Conservation (phyloP, 768 basidiomycete species). For the Tricholoma bakamatsutake region DNA sequence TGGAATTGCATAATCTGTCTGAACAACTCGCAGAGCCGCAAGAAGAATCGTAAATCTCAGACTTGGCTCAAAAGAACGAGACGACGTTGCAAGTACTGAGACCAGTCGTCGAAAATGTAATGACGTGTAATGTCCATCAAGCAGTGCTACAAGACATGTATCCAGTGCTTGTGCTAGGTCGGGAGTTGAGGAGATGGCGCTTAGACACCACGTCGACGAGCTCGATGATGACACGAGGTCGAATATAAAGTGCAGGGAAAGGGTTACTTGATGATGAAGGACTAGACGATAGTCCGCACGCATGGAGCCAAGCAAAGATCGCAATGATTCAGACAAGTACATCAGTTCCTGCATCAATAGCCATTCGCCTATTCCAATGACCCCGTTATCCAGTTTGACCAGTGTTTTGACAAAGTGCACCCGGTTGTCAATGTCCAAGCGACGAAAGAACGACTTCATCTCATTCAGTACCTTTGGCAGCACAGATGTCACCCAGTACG, state of each 20-base stretch:
- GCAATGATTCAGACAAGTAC: slow-evolving; percentile 36
- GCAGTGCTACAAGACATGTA: slow-evolving; percentile 36
- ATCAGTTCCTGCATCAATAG: slow-evolving; percentile 59
- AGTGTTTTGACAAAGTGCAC: slow-evolving; percentile 49
- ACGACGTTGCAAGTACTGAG: slow-evolving; percentile 18
- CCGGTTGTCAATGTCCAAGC: slow-evolving; percentile 52
- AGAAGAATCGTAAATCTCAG: slow-evolving; percentile 28
- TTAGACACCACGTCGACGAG: slow-evolving; percentile 37
- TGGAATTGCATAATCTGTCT: slow-evolving; percentile 21
- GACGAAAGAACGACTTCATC: slow-evolving; percentile 47
- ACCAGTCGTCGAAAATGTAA: slow-evolving; percentile 38
- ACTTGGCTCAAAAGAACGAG: slow-evolving; percentile 22
- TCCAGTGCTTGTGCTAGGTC: slow-evolving; percentile 39
- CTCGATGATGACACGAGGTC: slow-evolving; percentile 36
- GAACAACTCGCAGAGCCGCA: slow-evolving; percentile 24
- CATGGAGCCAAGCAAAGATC: slow-evolving; percentile 24
- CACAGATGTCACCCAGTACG: slow-evolving; percentile 46
- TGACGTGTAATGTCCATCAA: slow-evolving; percentile 44
- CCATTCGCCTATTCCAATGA: slow-evolving; percentile 63
- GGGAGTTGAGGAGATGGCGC: slow-evolving; percentile 32
- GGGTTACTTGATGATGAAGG: slow-evolving; percentile 42
- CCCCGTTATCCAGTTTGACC: slow-evolving; percentile 48
- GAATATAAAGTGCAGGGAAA: slow-evolving; percentile 44
- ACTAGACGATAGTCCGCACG: slow-evolving; percentile 30
- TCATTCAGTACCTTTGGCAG: slow-evolving; percentile 55